Base-by-base conservation (phyloP, 2,329 filamentous ascomycete species). In the Penicillium hordei region DNA sequence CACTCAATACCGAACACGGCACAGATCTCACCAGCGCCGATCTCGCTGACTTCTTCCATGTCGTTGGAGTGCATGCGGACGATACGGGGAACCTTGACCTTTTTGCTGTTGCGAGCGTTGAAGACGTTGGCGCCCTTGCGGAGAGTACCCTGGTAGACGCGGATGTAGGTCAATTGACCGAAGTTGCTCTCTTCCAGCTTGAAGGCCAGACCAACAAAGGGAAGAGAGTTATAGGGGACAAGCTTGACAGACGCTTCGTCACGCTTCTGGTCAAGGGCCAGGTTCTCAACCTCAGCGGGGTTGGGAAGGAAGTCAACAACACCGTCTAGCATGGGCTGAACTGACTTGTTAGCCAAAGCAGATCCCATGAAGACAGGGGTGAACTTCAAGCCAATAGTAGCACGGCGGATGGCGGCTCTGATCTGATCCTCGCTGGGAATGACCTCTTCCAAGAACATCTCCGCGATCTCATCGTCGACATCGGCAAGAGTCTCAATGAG, bases 21-120 rank as follows among this genome's bases (percentile, higher is more conserved):
- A 73, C 94, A 99, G 64, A 99, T 99, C 77, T 99, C 94, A 76
- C 94, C 94, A 53, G 94, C 93, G 52, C 93, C 91, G 62, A 99
- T 89, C 75, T 97, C 93, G 55, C 79, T 82, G 31, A 97, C 91
- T 72, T 99, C 94, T 76, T 99, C 94, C 93, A 99, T 96, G 72
- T 99, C 94, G 73, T 97, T 96, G 45, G 93, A 96, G 81, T 99
- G 94, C 94, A 99, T 99, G 62, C 94, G 91, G 61, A 99, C 94
- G 69, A 99, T 97, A 72, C 93, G 90, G 21, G 94, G 94, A 57
- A 99, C 89, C 78, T 95, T 93, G 73, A 99, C 89, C 81, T 93
- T 97, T 83, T 97, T 96, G 76, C 93, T 90, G 63, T 86, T 95
- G 67, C 93, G 88, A 9, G 93, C 93, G 77, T 97, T 99, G 84